Evolutionary conservation across 2,329 filamentous ascomycete species (phyloP), one percentile per base, ranked within the genome.

Genomic region (Aspergillus versicolor): DNA sequence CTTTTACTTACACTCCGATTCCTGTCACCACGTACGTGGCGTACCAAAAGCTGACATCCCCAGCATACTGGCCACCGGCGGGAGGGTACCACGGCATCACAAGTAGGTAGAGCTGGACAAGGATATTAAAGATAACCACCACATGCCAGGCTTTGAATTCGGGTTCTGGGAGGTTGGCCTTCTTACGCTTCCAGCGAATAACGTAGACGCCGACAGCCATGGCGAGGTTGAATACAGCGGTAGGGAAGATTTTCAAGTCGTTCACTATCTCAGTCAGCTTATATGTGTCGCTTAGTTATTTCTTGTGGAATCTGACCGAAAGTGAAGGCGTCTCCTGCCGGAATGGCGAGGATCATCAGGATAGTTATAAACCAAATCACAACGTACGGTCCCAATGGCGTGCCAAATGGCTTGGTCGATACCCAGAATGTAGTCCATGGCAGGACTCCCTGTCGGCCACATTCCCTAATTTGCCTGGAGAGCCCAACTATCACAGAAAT

Each of bases 71-170:
- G 0, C 88, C 88, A 0, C 77, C 80, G 0, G 78, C 75, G 0
- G 88, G 88, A 2, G 88, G 88, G 61, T 85, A 88, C 88, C 88
- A 91, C 0, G 88, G 88, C 80, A 89, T 88, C 15, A 86, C 78
- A 2, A 90, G 72, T 43, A 89, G 73, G 57, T 85, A 90, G 0
- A 86, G 54, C 52, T 88, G 82, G 0, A 85, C 73, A 0, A 84
- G 67, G 45, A 87, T 80, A 51, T 81, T 84, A 70, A 90, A 88
- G 6, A 81, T 62, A 1, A 89, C 70, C 0, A 81, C 77, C 0
- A 80, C 51, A 57, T 85, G 68, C 86, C 86, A 90, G 0, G 84
- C 81, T 5, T 73, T 76, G 69, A 88, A 90, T 3, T 80, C 79
- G 0, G 82, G 73, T 0, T 65, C 63, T 0, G 76, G 77, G 3